Percentiles rank a stretch among this genome's conserved stretches.
phyloP scores from a whole-genome alignment of 2,329 filamentous ascomycete genomes.

The Xylariaceae sp. region DNA sequence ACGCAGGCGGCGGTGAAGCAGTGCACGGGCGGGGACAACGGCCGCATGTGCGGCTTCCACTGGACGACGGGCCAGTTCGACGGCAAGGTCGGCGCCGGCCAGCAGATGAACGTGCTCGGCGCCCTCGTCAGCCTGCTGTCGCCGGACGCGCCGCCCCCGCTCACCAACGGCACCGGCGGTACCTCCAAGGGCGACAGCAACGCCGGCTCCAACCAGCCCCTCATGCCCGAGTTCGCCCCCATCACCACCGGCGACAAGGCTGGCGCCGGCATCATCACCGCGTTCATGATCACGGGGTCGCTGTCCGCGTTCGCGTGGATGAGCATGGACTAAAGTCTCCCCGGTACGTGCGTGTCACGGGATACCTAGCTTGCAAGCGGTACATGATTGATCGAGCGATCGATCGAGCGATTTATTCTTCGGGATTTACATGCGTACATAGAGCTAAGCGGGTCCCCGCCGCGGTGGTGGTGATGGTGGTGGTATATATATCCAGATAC shows the following conservation, averaged over 20 bases:
- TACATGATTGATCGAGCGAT: no score
- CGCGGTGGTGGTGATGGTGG: no score
- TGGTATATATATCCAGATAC: neutral
- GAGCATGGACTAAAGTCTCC: constrained; percentile 38
- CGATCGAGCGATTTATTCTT: no score
- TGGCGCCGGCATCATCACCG: constrained; percentile 53
- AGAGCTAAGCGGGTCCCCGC: no score
- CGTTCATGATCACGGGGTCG: constrained; percentile 45
- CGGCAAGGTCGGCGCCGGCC: constrained; percentile 55
- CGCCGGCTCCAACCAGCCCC: constrained; percentile 42
- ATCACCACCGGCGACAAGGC: constrained; percentile 50
- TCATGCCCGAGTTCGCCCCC: constrained; percentile 30
- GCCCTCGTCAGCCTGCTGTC: constrained; percentile 48
- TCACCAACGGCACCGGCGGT: constrained; percentile 55
- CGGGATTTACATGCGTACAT: no score
- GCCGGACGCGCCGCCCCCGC: constrained; percentile 42
- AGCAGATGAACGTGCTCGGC: constrained; percentile 60
- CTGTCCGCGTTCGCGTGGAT: constrained; percentile 55
- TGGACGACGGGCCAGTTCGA: constrained; percentile 51
- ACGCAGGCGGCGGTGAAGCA: constrained; percentile 61
- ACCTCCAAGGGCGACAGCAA: constrained; percentile 50
- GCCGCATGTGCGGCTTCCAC: constrained; percentile 65
- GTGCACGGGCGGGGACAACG: constrained; percentile 62
- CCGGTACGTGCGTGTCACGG: neutral
- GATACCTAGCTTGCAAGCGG: neutral